Evolutionary conservation across 805 yeast genomes (phyloP), one percentile per base, ranked within the genome.

Genomic region (Lipomyces orientalis): DNA sequence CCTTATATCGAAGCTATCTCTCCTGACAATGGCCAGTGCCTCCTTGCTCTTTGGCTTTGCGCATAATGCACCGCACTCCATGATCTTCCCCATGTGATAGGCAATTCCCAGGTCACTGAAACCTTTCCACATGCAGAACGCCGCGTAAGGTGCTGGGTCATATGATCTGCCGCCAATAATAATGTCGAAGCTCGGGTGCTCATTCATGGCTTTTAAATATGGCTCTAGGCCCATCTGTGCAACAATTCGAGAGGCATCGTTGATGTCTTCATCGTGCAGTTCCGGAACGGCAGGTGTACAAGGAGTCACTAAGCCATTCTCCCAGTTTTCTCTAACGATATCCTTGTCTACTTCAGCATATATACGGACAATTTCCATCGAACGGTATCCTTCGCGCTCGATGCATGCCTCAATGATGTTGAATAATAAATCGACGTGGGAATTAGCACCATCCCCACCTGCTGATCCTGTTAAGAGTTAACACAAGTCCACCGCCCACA

Each of bases 221-320:
- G 65, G 65, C 61, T 62, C 65, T 12, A 19, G 2, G 16, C 61
- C 61, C 65, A 62, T 62, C 55, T 62, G 65, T 8, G 65, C 65
- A 2, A 62, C 65, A 2, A 62, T 25, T 1, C 61, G 37, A 5
- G 65, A 22, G n/a, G 65, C 12, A 3, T 9, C 16, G 5, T 55
- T 49, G 39, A 62, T 37, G 14, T 46, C 61, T 9, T 37, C 58
- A 1, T 10, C 14, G 8, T 8, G 6, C 8, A 55, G 58, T 14
- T 8, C 9, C 2, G 58, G 58, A 10, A 55, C 58, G 2, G 43
- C 58, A 9, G 7, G 9, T 10, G 39, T 19, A 19, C 58, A 55
- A 4, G 43, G 43, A 6, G 39, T 8, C 7, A 55, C 31, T 19
- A 7, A 37, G 9, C 58, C 58, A 29, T 9, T 5, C 7, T 1